Conservation (phyloP, 768 basidiomycete genomes). For the Dentipellis fragilis region DNA sequence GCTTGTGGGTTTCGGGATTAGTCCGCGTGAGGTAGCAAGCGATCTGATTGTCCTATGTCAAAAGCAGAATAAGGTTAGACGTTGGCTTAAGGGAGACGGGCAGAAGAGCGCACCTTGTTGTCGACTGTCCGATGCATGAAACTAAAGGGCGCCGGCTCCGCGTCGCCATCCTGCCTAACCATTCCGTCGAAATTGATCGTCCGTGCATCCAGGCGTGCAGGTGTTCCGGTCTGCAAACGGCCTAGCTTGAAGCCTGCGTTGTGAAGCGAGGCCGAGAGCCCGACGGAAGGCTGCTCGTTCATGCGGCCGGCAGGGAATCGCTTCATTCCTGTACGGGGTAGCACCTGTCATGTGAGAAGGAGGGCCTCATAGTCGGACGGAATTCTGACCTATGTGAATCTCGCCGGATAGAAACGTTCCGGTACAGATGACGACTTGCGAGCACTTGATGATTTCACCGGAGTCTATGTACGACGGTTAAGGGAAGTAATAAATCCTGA, state of each 20-base stretch:
- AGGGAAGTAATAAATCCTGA: neutral
- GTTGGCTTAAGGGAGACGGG: neutral
- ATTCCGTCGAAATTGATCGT: conserved; percentile 64
- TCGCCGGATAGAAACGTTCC: conserved; percentile 89
- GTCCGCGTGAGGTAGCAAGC: conserved; percentile 66
- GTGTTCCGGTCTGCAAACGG: conserved; percentile 80
- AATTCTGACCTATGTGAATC: conserved; percentile 66
- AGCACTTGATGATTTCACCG: conserved; percentile 66
- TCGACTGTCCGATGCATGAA: conserved; percentile 59
- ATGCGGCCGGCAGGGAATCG: conserved; percentile 73
- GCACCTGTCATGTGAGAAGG: neutral
- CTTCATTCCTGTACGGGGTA: conserved; percentile 41
- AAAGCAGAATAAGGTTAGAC: neutral
- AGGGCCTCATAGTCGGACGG: neutral
- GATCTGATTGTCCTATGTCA: conserved; percentile 57
- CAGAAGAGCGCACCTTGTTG: conserved; percentile 44
- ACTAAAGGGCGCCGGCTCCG: conserved; percentile 61
- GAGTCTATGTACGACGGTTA: conserved; percentile 36
- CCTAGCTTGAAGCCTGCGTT: conserved; percentile 75
- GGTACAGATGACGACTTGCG: conserved; percentile 80
- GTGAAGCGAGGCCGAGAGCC: conserved; percentile 67
- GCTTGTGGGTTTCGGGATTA: conserved; percentile 58
- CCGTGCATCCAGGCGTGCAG: conserved; percentile 61
- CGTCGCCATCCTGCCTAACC: conserved; percentile 58
- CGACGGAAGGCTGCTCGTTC: conserved; percentile 58